Conservation (phyloP, 1,284 basidiomycete genomes). For the Porogramme epimiltina region DNA sequence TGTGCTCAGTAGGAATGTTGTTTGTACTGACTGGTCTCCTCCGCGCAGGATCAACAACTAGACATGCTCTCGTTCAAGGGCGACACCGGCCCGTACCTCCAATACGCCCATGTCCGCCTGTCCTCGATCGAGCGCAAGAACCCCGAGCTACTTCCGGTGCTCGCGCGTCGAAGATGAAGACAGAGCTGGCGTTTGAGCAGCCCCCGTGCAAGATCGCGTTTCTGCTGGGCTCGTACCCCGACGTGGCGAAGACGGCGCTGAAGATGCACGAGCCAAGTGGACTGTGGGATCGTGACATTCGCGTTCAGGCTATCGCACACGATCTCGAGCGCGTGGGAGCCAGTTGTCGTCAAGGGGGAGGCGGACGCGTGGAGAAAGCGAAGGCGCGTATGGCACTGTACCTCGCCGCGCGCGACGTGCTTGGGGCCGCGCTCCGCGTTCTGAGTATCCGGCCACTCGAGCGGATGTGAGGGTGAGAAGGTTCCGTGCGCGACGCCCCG, state of each 20-base stretch:
- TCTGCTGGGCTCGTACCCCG: conserved; percentile 88
- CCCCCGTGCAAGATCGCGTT: conserved; percentile 88
- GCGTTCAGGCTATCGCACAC: conserved; percentile 79
- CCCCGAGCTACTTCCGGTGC: conserved; percentile 84
- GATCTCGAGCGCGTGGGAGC: conserved; percentile 90
- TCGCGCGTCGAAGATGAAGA: conserved; percentile 68
- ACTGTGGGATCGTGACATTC: conserved; percentile 86
- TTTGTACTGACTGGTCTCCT: background rate
- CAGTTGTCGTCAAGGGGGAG: conserved; percentile 39
- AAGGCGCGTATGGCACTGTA: conserved; percentile 92
- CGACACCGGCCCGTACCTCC: conserved; percentile 94
- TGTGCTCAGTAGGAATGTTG: background rate
- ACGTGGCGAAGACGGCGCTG: conserved; percentile 85
- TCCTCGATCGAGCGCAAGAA: conserved; percentile 94
- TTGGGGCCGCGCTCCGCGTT: conserved; percentile 85
- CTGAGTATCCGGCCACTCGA: conserved; percentile 89
- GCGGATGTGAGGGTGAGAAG: conserved; percentile 70
- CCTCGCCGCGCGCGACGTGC: conserved; percentile 85
- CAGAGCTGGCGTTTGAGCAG: conserved; percentile 66
- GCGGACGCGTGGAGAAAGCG: conserved; percentile 46
- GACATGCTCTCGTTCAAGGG: conserved; percentile 97
- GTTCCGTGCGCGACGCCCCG: background rate
- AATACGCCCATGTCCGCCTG: conserved; percentile 96
- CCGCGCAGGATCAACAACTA: conserved; percentile 89
- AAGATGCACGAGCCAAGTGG: conserved; percentile 88